Conservation (phyloP, 257 asterid genomes). For the Datura wrightii region DNA sequence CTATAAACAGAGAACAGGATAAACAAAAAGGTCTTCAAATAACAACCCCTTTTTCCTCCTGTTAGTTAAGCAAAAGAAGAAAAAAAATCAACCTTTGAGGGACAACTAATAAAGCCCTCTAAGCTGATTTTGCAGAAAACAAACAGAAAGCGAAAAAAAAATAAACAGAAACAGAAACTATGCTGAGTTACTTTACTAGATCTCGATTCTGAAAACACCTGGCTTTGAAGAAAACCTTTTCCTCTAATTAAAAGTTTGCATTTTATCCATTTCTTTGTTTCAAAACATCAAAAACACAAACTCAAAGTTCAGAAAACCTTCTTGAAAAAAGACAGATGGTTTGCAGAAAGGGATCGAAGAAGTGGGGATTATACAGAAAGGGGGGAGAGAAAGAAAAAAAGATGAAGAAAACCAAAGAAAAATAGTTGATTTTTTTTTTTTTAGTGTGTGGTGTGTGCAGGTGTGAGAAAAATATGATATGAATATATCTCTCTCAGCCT, state of each 20-base stretch:
- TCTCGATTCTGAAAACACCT: constrained; percentile 88
- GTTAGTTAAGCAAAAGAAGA: constrained; percentile 23
- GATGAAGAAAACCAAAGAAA: not conserved
- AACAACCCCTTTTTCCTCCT: constrained; percentile 65
- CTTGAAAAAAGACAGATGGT: constrained; percentile 58
- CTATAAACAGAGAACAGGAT: constrained; percentile 4
- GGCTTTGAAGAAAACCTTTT: constrained; percentile 48
- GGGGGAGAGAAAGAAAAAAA: constrained; percentile 38
- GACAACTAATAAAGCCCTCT: constrained; percentile 74
- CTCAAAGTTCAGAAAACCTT: constrained; percentile 43
- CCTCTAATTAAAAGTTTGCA: constrained; percentile 55
- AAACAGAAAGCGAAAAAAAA: not conserved
- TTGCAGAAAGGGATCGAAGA: constrained; percentile 88
- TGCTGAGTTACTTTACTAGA: constrained; percentile 37
- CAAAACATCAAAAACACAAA: constrained; percentile 42
- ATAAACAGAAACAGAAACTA: not conserved
- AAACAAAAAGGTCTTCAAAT: constrained; percentile 63
- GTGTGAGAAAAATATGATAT: constrained; percentile 51
- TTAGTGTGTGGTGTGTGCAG: constrained; percentile 55
- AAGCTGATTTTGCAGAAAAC: not conserved
- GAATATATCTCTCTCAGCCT: constrained; percentile 49
- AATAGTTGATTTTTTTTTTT: not conserved
- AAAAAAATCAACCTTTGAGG: constrained; percentile 42
- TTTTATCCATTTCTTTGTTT: constrained; percentile 33
- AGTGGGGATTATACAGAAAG: constrained; percentile 67